Conservation (phyloP, 345 rosid species). For the Stellera chamaejasme region DNA sequence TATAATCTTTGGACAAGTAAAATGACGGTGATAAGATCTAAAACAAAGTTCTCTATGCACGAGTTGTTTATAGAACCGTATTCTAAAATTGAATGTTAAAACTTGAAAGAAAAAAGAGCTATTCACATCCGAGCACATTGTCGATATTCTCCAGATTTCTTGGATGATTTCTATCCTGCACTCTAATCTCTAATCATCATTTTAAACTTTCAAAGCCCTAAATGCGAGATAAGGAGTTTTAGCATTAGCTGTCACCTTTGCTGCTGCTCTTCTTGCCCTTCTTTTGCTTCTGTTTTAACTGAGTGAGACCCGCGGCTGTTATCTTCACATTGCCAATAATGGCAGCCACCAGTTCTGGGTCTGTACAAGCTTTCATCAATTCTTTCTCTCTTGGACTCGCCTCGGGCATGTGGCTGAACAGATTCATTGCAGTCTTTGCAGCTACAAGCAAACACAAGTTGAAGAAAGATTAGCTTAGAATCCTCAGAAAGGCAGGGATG, state of each 20-base stretch:
- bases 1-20: too few species aligned
- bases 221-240: too few species aligned
- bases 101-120: too few species aligned
- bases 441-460: conserved; percentile 26
- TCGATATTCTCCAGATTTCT: too few species aligned
- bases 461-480: not conserved
- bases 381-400: conserved; percentile 83
- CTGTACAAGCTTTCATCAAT: conserved; percentile 93
- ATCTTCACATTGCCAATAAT: conserved; percentile 85
- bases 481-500: not conserved
- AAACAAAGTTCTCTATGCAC: too few species aligned
- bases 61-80: too few species aligned
- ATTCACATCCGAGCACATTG: too few species aligned
- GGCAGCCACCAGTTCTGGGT: conserved; percentile 91
- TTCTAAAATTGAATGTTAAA: too few species aligned
- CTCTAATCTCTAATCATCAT: too few species aligned
- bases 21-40: too few species aligned
- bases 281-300: conserved; percentile 95
- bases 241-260: conserved; percentile 22
- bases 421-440: conserved; percentile 85
- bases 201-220: too few species aligned
- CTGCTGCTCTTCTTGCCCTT: conserved; percentile 57
- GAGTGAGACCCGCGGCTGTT: conserved; percentile 85
- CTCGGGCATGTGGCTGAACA: conserved; percentile 82
- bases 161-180: too few species aligned